Base-by-base conservation (phyloP, 164 flowering plant species). In the Magnolia changhungtana region DNA sequence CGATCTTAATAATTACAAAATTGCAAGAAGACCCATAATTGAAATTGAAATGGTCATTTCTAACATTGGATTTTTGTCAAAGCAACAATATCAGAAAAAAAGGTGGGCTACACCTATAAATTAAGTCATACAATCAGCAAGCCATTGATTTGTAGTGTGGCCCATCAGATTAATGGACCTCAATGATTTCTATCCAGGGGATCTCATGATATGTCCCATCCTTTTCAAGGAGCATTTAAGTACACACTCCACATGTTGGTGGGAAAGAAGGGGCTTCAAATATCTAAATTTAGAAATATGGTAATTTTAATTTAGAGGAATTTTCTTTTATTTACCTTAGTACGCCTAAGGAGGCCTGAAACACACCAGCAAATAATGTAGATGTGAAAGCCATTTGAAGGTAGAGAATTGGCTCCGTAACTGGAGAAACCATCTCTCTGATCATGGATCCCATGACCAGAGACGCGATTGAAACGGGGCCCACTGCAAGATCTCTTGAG, bases 361-460 rank as follows among this genome's bases (percentile, higher is more conserved):
- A 85, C 1, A 88, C 8, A 72, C 94, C 94, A 59, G 90, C 89
- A 72, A 89, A 83, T 61, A 89, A 82, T 9, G 91, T 86, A 1
- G 90, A 84, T n/a, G 94, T 87, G 73, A 86, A 86, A 58, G 86
- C 88, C 72, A 90, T 76, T 50, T 83, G 79, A 19, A 86, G 85
- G 77, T 85, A 90, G 8, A 86, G 81, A 63, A 23, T 37, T 23
- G 88, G 86, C 0, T 90, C 76, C 5, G 71, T 58, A 21, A 23
- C 55, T 1, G 78, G 76, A 20, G 84, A 78, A 63, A 87, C 84
- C 10, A 50, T 45, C 50, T 86, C 90, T n/a, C 80, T 70, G 0
- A 90, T 81, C 86, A 89, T 88, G n/a, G 90, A 78, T 14, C 86
- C 90, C 86, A 89, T 84, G n/a, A 90, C 84, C 20, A 90, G 82